Evolutionary conservation across 768 basidiomycete species (phyloP), one percentile per base, ranked within the genome.

Genomic region (Russula sp.): DNA sequence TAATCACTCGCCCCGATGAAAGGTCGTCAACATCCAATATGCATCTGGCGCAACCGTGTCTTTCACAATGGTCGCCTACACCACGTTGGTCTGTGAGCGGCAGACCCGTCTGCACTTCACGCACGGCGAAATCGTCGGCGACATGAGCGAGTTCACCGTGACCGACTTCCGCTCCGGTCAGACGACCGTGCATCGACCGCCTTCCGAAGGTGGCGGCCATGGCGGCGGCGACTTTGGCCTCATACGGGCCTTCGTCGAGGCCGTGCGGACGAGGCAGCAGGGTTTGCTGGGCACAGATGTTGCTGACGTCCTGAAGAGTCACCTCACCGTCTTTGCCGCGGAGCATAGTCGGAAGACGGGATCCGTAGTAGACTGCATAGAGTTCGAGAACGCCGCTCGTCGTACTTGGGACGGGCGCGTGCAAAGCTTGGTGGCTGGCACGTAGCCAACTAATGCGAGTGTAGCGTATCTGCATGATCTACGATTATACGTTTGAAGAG

Each of bases 41-140:
- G 84, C 87, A 7, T 84, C 84, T 55, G 91, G 91, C 16, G 79
- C 83, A 34, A 94, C 93, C 0, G 89, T 82, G 13, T 89, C 89
- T 0, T 89, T 95, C 73, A 94, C 93, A 20, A 93, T 95, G 91
- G 82, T 91, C 53, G 93, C 93, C 13, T 89, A 84, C 71, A 89
- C 90, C 0, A 80, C 82, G n/a, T 76, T 81, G 48, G 82, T 93
- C 50, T 94, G 93, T 73, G 80, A 89, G 39, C 86, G 93, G n/a
- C 86, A 91, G 69, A 87, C 89, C 5, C 82, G 89, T 14, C 76
- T 94, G 70, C 91, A 94, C 72, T 94, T 94, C 69, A 85, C 87
- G 3, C 82, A 90, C 61, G 93, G 93, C 5, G 93, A 94, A 75
- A 86, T 95, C 56, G 79, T 94, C n/a, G 93, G 93, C 32, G 83